Evolutionary conservation across 441 rosid species (phyloP), one percentile per base, ranked within the genome.

Genomic region (Gossypium aridum): DNA sequence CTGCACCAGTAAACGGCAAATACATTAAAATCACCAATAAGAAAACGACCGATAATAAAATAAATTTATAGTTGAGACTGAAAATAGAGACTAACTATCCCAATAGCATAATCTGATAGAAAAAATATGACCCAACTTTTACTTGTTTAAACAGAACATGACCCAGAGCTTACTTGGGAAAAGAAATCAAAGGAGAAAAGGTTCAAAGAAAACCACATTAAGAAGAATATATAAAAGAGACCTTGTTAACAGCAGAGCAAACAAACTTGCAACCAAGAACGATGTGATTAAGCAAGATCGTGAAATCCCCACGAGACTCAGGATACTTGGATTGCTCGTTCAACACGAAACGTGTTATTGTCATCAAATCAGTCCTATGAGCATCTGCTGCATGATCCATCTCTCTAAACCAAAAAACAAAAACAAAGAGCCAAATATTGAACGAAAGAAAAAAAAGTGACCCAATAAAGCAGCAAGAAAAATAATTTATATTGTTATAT

Each of bases 191-290:
- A 2, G 22, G 37, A 14, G 71, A 37, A 37, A 37, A 7, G 43
- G 7, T 37, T 37, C 10, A 37, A 37, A 37, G 43, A 37, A 7
- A 37, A 7, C 43, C 43, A 37, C 43, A 37, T 37, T 37, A 26
- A 26, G 45, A 1, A 13, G n/a, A 60, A 25, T 56, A 17, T 59
- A 49, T 22, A 19, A 9, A 69, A 71, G 43, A 19, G 66, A 93
- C 98, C 98, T 96, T 96, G 83, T 81, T 96, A 59, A 93, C 99
- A 55, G 90, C 90, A 76, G 94, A 83, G 88, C 99, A 96, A 74
- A 96, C 98, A 84, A 93, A 96, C 83, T 93, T 96, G 94, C 99
- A 96, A 62, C 99, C 99, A 43, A 96, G 87, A 77, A 93, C 99
- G 83, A 96, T 96, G 89, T 96, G 90, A 80, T 39, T 96, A 53